phyloP scores from a whole-genome alignment of 345 rosid genomes.

The Lumnitzera racemosa region DNA sequence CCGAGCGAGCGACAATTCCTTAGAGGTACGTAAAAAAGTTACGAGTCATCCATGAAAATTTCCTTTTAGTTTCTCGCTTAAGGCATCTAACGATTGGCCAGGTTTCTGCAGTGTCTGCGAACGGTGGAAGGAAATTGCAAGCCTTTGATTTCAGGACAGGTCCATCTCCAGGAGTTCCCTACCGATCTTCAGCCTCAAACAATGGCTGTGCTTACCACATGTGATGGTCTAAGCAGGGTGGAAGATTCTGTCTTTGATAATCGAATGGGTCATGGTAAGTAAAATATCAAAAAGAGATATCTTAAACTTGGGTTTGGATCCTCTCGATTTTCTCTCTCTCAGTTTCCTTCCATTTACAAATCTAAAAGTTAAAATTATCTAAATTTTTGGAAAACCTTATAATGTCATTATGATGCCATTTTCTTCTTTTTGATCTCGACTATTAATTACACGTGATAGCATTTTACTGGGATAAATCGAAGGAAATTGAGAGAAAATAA shows the following conservation, averaged over 20 bases:
- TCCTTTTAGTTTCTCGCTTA: no score
- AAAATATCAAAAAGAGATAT: neutral
- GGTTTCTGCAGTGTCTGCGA: slow-evolving; percentile 15
- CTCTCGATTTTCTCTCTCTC: no score
- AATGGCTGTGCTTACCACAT: slow-evolving; percentile 23
- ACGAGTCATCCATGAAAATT: no score
- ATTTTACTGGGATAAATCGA: no score
- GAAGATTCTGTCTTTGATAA: slow-evolving; percentile 25
- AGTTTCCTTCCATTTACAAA: no score
- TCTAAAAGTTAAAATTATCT: no score
- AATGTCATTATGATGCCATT: no score
- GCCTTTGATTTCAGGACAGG: slow-evolving; percentile 23
- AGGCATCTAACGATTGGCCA: slow-evolving; percentile 4
- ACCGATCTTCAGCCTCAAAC: slow-evolving; percentile 30
- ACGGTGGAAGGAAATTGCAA: slow-evolving; percentile 9
- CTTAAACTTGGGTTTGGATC: no score
- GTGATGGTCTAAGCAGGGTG: slow-evolving; percentile 18
- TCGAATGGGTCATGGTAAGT: slow-evolving; percentile 26
- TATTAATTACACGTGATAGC: no score
- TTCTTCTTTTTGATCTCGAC: no score
- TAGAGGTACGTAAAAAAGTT: slow-evolving; percentile 8
- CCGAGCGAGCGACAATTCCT: neutral
- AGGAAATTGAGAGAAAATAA: no score
- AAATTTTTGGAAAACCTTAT: no score
- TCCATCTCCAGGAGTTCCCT: slow-evolving; percentile 28